Evolutionary conservation across 2,329 filamentous ascomycete genomes (phyloP).

Genomic region (Rutstroemia sydowiana): DNA sequence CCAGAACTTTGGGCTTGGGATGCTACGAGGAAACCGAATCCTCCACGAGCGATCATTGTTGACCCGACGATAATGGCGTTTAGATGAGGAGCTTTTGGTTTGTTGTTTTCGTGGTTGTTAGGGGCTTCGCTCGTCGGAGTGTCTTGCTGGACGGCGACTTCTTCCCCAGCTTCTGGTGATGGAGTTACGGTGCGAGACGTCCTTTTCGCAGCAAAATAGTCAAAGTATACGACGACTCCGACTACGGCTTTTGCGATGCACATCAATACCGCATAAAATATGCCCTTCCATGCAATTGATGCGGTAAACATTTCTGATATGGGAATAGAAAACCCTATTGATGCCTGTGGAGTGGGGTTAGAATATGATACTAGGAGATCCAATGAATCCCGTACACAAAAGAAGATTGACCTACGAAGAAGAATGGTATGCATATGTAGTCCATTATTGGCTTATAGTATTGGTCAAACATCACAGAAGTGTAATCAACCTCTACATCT

Average conservation of each 20-base stretch:
- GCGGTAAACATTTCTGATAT: not conserved
- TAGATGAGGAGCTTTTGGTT: conserved; percentile 12
- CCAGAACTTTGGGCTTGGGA: conserved; percentile 53
- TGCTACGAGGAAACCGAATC: conserved; percentile 73
- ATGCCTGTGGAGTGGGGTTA: conserved; percentile 5
- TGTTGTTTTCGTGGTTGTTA: too few species aligned
- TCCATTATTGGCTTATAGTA: conserved; percentile 28
- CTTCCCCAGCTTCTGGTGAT: too few species aligned
- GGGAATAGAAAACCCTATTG: conserved; percentile 6
- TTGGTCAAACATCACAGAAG: conserved; percentile 19
- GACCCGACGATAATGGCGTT: conserved; percentile 15
- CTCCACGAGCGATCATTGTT: conserved; percentile 68
- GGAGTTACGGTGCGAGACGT: not conserved
- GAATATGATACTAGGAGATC: not conserved
- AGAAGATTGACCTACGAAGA: conserved; percentile 45
- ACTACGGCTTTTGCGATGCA: conserved; percentile 40
- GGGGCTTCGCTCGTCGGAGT: not conserved
- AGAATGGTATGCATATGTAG: conserved; percentile 48
- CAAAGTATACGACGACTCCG: conserved; percentile 33
- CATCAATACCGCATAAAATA: conserved; percentile 36
- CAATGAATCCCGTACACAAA: not conserved
- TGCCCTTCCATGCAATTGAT: conserved; percentile 57
- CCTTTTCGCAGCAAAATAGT: conserved; percentile 8
- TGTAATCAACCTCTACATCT: not conserved
- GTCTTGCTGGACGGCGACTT: not conserved